These are phyloP conservation scores for Colletotrichum tabaci DNA, from an alignment of 2,329 filamentous ascomycete species.

Conservation along the genomic window DNA sequence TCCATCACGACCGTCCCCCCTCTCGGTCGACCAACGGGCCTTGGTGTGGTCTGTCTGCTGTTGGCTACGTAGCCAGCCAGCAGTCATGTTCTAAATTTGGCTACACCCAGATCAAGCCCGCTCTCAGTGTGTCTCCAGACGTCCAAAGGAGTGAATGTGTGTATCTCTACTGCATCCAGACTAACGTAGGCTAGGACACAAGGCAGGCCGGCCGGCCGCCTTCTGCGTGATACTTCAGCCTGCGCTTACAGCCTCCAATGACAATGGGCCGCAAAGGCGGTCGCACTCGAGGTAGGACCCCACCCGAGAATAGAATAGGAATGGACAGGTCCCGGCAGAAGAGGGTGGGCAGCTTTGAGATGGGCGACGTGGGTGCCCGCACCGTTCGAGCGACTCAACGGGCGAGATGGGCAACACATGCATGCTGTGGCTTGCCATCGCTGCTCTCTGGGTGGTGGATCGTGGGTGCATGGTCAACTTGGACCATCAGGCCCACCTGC, in stretches of 20 bases:
- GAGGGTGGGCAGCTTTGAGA: slow-evolving; percentile 35
- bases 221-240: slow-evolving; percentile 38
- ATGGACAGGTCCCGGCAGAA: slow-evolving; percentile 25
- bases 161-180: slow-evolving; percentile 19
- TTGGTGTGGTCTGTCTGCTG: slow-evolving; percentile 37
- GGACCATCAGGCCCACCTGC: slow-evolving; percentile 44
- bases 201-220: slow-evolving; percentile 39
- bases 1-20: slow-evolving; percentile 54
- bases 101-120: slow-evolving; percentile 26
- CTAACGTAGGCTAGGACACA: slow-evolving; percentile 35
- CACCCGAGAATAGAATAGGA: slow-evolving; percentile 43
- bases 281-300: slow-evolving; percentile 42
- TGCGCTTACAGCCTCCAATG: slow-evolving; percentile 67
- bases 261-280: slow-evolving; percentile 48
- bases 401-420: slow-evolving; percentile 51
- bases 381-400: slow-evolving; percentile 51
- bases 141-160: slow-evolving; percentile 1
- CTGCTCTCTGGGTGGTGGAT: slow-evolving; percentile 29
- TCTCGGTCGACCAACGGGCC: slow-evolving; percentile 30
- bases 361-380: slow-evolving; percentile 47
- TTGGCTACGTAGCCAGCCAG: slow-evolving; percentile 38
- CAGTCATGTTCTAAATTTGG: slow-evolving; percentile 44
- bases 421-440: slow-evolving; percentile 42
- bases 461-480: slow-evolving; percentile 39
- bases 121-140: slow-evolving; percentile 10